phyloP scores from a whole-genome alignment of 108 stramenopile genomes.

The Fistulifera pelliculosa region DNA sequence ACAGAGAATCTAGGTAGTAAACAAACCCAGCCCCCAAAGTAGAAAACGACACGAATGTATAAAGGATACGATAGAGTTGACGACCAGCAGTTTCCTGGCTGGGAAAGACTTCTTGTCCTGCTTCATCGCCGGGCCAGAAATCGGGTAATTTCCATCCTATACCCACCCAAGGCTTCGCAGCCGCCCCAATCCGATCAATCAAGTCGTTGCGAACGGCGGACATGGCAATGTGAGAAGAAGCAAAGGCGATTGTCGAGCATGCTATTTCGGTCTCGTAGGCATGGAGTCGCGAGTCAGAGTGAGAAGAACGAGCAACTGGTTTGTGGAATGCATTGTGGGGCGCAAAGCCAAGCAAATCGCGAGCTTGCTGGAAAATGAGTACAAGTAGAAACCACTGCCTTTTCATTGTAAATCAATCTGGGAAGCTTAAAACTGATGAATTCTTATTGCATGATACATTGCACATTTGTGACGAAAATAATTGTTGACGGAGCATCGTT shows the following conservation, averaged over 20 bases:
- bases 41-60: constrained; percentile 39
- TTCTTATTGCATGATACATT: no score
- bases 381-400: no score
- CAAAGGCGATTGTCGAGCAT: constrained; percentile 31
- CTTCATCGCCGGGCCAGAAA: constrained; percentile 44
- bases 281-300: no score
- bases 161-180: constrained; percentile 25
- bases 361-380: no score
- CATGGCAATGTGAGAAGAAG: constrained; percentile 48
- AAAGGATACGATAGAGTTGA: constrained; percentile 42
- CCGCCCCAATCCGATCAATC: constrained; percentile 22
- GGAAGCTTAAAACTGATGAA: no score
- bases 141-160: constrained; percentile 33
- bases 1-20: constrained; percentile 24
- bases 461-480: no score
- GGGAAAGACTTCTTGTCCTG: constrained; percentile 37
- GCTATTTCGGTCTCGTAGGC: constrained; percentile 5
- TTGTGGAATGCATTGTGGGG: no score
- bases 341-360: no score
- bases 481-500: no score
- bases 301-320: no score
- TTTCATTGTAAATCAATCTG: no score
- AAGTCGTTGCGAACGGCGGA: constrained; percentile 31
- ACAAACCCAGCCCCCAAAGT: constrained; percentile 37
- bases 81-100: constrained; percentile 38